phyloP scores from a whole-genome alignment of 345 rosid species.

The Lepidium aucheri region DNA sequence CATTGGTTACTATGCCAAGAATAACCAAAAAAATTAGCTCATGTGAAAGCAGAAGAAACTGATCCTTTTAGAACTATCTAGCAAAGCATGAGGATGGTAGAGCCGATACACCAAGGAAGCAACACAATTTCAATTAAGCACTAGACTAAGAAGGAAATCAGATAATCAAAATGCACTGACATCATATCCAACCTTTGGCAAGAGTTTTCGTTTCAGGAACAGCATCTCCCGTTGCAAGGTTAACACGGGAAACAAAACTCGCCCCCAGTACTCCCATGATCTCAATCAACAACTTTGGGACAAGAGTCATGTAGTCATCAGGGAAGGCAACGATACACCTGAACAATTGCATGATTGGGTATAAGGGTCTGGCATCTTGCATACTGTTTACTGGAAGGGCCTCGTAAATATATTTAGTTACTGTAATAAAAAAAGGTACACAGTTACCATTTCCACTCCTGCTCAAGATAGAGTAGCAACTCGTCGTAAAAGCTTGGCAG shows the following conservation, averaged over 20 bases:
- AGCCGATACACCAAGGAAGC: not conserved
- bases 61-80: not conserved
- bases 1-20: not conserved
- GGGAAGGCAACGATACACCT: constrained; percentile 98
- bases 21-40: not conserved
- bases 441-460: constrained; percentile 95
- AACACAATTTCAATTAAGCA: not conserved
- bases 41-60: not conserved
- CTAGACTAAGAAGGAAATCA: not conserved
- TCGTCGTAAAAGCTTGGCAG: constrained; percentile 93
- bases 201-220: constrained; percentile 92
- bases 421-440: not conserved
- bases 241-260: constrained; percentile 72
- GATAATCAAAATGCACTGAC: not conserved
- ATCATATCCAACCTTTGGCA: constrained; percentile 55
- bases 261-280: constrained; percentile 71
- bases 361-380: not conserved
- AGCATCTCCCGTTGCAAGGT: constrained; percentile 82
- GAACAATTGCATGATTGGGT: constrained; percentile 13
- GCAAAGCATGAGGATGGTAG: not conserved
- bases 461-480: constrained; percentile 88
- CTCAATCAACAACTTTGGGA: constrained; percentile 77
- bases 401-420: not conserved
- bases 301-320: constrained; percentile 68
- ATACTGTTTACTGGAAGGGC: not conserved